phyloP scores from a whole-genome alignment of 306 rosid genomes.

The Nissolia schottii region DNA sequence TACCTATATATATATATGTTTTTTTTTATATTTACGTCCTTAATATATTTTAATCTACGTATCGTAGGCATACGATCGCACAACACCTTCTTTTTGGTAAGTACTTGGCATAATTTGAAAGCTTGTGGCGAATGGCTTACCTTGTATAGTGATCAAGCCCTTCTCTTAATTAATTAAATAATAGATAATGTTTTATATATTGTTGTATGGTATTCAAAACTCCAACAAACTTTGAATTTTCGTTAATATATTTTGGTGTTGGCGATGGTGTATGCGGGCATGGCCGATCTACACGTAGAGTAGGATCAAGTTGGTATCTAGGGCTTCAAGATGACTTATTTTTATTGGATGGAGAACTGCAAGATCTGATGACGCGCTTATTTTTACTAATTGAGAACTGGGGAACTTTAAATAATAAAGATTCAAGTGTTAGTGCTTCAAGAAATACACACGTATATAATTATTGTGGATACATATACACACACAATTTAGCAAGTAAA shows the following conservation, averaged over 20 bases:
- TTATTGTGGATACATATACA: neutral
- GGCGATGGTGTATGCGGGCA: neutral
- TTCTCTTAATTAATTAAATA: constrained; percentile 25
- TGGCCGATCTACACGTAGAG: constrained; percentile 25
- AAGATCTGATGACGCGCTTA: constrained; percentile 15
- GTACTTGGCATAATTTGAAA: constrained; percentile 33
- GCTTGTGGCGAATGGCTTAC: constrained; percentile 19
- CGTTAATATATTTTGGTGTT: constrained; percentile 1
- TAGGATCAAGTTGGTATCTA: neutral
- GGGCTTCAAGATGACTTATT: neutral
- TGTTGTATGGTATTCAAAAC: constrained; percentile 38
- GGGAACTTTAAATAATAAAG: neutral
- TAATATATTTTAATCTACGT: neutral
- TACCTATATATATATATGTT: constrained; percentile 8
- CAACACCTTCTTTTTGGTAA: constrained; percentile 24
- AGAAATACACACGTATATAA: constrained; percentile 19
- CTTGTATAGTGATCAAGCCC: constrained; percentile 19
- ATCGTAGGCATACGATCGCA: constrained; percentile 8
- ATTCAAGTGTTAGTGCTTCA: constrained; percentile 10
- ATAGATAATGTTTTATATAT: constrained; percentile 12
- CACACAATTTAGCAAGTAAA: neutral
- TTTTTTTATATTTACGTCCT: neutral
- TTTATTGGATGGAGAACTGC: neutral
- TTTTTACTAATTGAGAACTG: neutral
- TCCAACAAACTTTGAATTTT: constrained; percentile 63